These are phyloP conservation scores for Persicaria tinctoria DNA, from an alignment of 148 eudicot genomes.

Conservation along the genomic window DNA sequence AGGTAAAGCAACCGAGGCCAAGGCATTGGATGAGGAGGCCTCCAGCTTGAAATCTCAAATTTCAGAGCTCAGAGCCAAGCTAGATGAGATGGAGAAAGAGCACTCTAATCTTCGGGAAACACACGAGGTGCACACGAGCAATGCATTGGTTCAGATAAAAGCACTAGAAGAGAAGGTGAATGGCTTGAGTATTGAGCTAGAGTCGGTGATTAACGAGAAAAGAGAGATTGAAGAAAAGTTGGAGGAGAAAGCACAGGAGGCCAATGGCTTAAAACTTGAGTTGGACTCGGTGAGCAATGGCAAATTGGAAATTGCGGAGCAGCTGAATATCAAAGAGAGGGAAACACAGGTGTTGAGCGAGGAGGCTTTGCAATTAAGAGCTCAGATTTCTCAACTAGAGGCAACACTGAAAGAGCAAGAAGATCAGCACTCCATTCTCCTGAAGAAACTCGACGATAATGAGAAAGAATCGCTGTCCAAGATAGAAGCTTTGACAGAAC, in stretches of 20 bases:
- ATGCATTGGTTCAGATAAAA: neutral
- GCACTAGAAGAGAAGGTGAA: conserved; percentile 11
- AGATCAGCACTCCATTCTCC: conserved; percentile 32
- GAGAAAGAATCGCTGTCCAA: conserved; percentile 33
- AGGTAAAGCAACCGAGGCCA: conserved; percentile 16
- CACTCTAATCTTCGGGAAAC: conserved; percentile 28
- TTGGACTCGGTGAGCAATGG: neutral
- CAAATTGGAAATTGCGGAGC: neutral
- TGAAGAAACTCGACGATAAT: conserved; percentile 30
- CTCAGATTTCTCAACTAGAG: conserved; percentile 21
- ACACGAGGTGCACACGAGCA: conserved; percentile 18
- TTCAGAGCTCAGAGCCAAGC: conserved; percentile 19
- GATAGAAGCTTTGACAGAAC: conserved; percentile 35
- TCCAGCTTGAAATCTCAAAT: neutral
- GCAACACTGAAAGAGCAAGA: conserved; percentile 35
- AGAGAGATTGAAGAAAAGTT: conserved; percentile 20
- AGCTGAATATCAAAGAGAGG: conserved; percentile 6
- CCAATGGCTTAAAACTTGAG: neutral
- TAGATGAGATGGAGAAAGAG: conserved; percentile 33
- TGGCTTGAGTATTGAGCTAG: conserved; percentile 35
- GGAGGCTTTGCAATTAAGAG: conserved; percentile 21
- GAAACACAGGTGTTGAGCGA: conserved; percentile 21
- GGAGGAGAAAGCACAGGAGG: conserved; percentile 6
- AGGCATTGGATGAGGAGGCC: neutral
- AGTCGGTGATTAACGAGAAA: conserved; percentile 10